A percentile compares a stretch with the other conserved stretches of the same genome.
These are phyloP conservation scores for Cadophora sp. DNA, from an alignment of 2,329 filamentous ascomycete genomes.

Conservation along the genomic window DNA sequence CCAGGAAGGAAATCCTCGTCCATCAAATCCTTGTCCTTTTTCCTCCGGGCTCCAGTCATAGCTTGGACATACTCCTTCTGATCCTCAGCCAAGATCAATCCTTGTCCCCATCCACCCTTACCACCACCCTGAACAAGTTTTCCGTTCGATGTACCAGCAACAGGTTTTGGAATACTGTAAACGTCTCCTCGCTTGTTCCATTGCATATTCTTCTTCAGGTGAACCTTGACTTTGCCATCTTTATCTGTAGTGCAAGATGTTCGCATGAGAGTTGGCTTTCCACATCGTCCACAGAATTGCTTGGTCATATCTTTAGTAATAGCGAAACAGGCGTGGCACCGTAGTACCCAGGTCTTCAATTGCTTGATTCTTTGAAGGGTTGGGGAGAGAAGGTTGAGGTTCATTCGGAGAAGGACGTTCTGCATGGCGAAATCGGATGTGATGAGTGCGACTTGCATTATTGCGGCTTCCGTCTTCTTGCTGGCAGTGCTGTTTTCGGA, in stretches of 20 bases:
- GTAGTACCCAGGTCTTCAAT: slow-evolving; percentile 86
- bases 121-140: slow-evolving; percentile 74
- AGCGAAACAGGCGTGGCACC: slow-evolving; percentile 93
- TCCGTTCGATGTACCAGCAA: slow-evolving; percentile 80
- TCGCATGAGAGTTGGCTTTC: slow-evolving; percentile 83
- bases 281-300: slow-evolving; percentile 93
- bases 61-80: slow-evolving; percentile 88
- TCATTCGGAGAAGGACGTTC: slow-evolving; percentile 93
- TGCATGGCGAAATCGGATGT: slow-evolving; percentile 98
- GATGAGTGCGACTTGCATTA: slow-evolving; percentile 87
- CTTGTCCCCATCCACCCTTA: slow-evolving; percentile 84
- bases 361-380: slow-evolving; percentile 80
- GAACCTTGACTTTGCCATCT: slow-evolving; percentile 80
- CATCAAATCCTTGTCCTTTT: slow-evolving; percentile 83
- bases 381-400: slow-evolving; percentile 85
- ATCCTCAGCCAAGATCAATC: slow-evolving; percentile 88
- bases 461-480: slow-evolving; percentile 59
- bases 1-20: slow-evolving; percentile 91
- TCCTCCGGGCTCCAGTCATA: slow-evolving; percentile 67
- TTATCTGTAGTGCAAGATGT: slow-evolving; percentile 85
- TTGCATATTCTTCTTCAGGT: slow-evolving; percentile 94
- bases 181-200: slow-evolving; percentile 94
- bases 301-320: slow-evolving; percentile 82
- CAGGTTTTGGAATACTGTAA: slow-evolving; percentile 91
- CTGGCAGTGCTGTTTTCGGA: slow-evolving; percentile 59